Percentiles rank a stretch among this genome's conserved stretches.
phyloP scores from a whole-genome alignment of 2,329 filamentous ascomycete genomes.

The Rachicladosporium sp. region DNA sequence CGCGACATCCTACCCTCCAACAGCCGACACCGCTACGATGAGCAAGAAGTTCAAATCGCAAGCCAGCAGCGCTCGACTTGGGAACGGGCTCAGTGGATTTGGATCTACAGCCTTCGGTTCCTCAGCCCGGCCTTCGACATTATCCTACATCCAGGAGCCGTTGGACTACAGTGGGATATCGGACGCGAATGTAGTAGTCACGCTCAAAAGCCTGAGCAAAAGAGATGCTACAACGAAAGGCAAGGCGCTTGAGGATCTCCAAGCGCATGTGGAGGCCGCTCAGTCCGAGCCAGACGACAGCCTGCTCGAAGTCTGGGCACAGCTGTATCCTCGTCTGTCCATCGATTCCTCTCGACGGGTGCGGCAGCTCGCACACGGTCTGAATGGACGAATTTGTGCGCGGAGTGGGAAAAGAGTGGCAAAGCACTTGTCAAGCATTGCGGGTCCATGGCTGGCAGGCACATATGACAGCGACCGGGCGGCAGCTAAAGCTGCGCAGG shows the following conservation, averaged over 20 bases:
- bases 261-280: constrained; percentile 48
- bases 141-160: constrained; percentile 81
- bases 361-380: constrained; percentile 67
- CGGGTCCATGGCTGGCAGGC: constrained; percentile 84
- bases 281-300: constrained; percentile 59
- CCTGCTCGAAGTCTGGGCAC: constrained; percentile 70
- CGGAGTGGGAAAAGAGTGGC: constrained; percentile 69
- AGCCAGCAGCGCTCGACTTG: constrained; percentile 47
- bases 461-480: constrained; percentile 73
- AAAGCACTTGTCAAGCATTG: constrained; percentile 60
- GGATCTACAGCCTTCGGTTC: constrained; percentile 32
- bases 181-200: constrained; percentile 70
- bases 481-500: constrained; percentile 60
- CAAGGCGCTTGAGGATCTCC: constrained; percentile 78
- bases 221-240: constrained; percentile 87
- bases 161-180: constrained; percentile 67
- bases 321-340: constrained; percentile 75
- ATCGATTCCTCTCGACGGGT: constrained; percentile 84
- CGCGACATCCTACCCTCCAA: no score
- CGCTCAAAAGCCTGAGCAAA: constrained; percentile 87
- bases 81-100: constrained; percentile 27
- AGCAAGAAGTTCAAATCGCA: constrained; percentile 53
- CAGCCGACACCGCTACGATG: no score
- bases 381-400: constrained; percentile 53
- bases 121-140: constrained; percentile 41